Evolutionary conservation across 257 asterid genomes (phyloP), one percentile per base, ranked within the genome.

Genomic region (Linderniella brevidens): DNA sequence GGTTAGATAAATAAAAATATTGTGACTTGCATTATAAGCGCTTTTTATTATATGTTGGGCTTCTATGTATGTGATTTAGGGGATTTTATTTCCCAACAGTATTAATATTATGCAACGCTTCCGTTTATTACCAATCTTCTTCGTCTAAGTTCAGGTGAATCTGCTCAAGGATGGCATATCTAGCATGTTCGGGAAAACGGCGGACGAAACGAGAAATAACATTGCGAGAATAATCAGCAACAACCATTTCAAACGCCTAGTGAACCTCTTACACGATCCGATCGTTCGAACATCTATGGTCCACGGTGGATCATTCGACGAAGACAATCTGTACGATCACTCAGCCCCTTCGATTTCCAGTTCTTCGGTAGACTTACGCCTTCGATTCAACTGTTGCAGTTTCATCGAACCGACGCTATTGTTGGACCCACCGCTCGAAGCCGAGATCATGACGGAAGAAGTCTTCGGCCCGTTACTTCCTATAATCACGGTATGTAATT

Each of bases 381-480:
- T 10, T 44, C 4, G 4, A n/a, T 17, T 44, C 3, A 9, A 15
- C 4, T 8, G n/a, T 18, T 7, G 49, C 75, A 85, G 93, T 57
- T 76, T 69, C 49, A 63, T 85, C 6, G 92, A 76, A 54, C 92
- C 96, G 37, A 85, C 96, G 13, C 4, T 85, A 49, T 40, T 85
- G 56, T 25, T 85, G 37, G 82, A 85, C 67, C 96, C 93, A 59
- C 96, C 96, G 0, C 55, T 66, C 17, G 50, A 66, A 20, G 58
- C 96, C 64, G 55, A 61, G 53, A 64, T 85, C 50, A 85, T 81
- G 96, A 64, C 66, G 7, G 93, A 78, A 53, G 96, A 85, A 70
- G 63, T 81, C 13, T 85, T 85, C 35, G 93, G 93, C 17, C 93
- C 93, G 40, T 48, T 85, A 53, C 93, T 81, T 51, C 96, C 96